These are phyloP conservation scores for Holtermannia corniformis DNA, from an alignment of 768 basidiomycete species.

Conservation along the genomic window DNA sequence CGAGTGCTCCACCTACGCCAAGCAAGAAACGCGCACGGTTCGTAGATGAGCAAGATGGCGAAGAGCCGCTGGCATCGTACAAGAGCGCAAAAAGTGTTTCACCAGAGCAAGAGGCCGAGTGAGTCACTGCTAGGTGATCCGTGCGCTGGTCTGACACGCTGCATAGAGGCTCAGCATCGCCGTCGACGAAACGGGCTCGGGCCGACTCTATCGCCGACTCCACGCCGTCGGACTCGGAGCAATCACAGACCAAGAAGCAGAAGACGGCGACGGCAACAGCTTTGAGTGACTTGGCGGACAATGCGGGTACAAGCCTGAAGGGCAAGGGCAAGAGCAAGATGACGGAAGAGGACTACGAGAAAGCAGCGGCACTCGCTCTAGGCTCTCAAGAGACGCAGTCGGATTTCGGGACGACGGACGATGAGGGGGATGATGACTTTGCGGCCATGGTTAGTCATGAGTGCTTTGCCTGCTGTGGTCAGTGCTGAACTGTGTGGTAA, in stretches of 20 bases:
- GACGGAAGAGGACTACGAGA: neutral
- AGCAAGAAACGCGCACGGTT: neutral
- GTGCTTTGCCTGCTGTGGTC: conserved; percentile 13
- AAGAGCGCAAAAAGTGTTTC: neutral
- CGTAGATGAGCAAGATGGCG: neutral
- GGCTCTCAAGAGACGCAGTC: too few relatives aligned
- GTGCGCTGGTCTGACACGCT: too few relatives aligned
- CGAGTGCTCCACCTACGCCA: conserved; percentile 1
- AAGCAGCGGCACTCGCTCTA: neutral
- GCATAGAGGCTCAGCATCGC: too few relatives aligned
- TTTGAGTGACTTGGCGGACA: neutral
- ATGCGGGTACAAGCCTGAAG: neutral
- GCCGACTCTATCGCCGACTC: neutral
- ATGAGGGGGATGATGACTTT: neutral
- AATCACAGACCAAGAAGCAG: neutral
- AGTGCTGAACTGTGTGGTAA: too few relatives aligned
- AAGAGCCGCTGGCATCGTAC: neutral
- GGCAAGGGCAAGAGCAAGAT: neutral
- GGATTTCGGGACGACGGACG: conserved; percentile 1
- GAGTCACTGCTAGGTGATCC: neutral
- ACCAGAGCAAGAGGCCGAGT: neutral
- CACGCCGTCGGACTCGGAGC: neutral
- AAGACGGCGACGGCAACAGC: neutral
- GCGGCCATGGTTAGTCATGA: conserved; percentile 8
- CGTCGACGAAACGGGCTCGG: neutral